A percentile compares a stretch with the other conserved stretches of the same genome.
Conservation (phyloP, 225 moss, liverwort and hornwort species). For the Asterella californica region DNA sequence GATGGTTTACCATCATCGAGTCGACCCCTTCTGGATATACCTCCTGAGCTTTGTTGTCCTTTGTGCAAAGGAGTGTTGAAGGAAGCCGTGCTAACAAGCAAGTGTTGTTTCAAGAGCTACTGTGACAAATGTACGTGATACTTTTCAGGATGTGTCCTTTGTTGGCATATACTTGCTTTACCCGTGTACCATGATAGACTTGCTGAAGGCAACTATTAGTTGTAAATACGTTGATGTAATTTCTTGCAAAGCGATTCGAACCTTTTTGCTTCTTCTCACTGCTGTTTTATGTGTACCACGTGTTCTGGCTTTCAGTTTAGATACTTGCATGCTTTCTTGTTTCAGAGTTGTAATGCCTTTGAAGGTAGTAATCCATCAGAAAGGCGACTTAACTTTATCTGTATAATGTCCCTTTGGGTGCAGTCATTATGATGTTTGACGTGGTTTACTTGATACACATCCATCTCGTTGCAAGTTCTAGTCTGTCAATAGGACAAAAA, state of each 20-base stretch:
- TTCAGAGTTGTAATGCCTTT: neutral
- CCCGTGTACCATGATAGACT: too few relatives aligned
- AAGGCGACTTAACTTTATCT: neutral
- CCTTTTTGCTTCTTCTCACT: neutral
- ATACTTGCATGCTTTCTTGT: neutral
- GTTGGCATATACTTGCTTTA: neutral
- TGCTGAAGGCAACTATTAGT: neutral
- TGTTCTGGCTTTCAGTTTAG: too few relatives aligned
- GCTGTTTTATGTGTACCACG: neutral
- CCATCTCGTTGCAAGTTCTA: neutral
- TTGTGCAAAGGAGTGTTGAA: constrained; percentile 83
- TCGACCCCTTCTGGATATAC: constrained; percentile 69
- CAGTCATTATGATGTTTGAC: too few relatives aligned
- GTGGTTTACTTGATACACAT: too few relatives aligned
- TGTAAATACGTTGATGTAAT: neutral
- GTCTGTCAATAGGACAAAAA: neutral
- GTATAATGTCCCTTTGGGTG: neutral
- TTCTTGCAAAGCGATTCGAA: neutral
- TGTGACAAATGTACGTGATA: constrained; percentile 81
- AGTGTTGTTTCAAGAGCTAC: constrained; percentile 97
- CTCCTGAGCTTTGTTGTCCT: constrained; percentile 87
- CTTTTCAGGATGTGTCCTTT: neutral
- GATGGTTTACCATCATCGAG: constrained; percentile 65
- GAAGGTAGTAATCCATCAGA: too few relatives aligned
- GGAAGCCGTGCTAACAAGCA: constrained; percentile 90